A percentile compares a stretch with the other conserved stretches of the same genome.
These are phyloP conservation scores for Nyctanthes arbortristis DNA, from an alignment of 257 asterid species.

Conservation along the genomic window DNA sequence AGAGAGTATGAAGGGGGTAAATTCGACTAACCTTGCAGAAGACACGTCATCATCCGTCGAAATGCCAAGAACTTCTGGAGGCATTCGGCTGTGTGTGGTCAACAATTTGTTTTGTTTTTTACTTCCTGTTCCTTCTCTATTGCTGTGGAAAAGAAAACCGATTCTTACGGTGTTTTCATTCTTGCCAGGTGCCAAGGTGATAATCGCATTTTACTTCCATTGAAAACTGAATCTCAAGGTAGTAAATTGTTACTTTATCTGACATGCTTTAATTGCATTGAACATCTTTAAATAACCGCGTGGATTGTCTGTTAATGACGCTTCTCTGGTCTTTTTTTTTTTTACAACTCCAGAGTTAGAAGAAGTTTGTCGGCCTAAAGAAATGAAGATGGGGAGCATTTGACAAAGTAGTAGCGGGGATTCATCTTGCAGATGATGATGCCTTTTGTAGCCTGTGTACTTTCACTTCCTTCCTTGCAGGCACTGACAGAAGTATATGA, in stretches of 20 bases:
- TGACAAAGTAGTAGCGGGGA: conserved; percentile 6
- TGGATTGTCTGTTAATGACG: conserved; percentile 6
- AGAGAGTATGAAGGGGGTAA: conserved; percentile 2
- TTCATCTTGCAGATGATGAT: conserved; percentile 34
- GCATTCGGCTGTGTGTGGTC: not conserved
- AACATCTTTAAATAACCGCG: not conserved
- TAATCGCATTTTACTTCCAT: conserved; percentile 28
- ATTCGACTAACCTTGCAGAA: conserved; percentile 16
- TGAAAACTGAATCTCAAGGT: conserved; percentile 38
- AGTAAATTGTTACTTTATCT: conserved; percentile 2
- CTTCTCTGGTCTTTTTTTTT: conserved; percentile 4
- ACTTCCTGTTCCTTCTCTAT: conserved; percentile 6
- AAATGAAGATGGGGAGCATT: conserved; percentile 6
- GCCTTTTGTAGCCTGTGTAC: conserved; percentile 24
- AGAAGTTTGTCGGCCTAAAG: conserved; percentile 17
- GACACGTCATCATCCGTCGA: conserved; percentile 17
- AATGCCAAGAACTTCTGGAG: conserved; percentile 9
- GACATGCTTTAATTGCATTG: conserved; percentile 2
- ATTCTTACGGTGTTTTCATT: conserved; percentile 8
- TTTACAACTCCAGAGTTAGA: conserved; percentile 15
- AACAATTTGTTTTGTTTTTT: conserved; percentile 12
- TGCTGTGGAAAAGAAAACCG: not conserved
- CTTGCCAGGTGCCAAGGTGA: conserved; percentile 31
- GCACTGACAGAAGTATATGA: conserved; percentile 22
- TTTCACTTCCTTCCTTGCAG: conserved; percentile 33